Percentiles rank a stretch among this genome's conserved stretches.
These are phyloP conservation scores for Papiliotrema laurentii DNA, from an alignment of 1,284 basidiomycete species.

Conservation along the genomic window DNA sequence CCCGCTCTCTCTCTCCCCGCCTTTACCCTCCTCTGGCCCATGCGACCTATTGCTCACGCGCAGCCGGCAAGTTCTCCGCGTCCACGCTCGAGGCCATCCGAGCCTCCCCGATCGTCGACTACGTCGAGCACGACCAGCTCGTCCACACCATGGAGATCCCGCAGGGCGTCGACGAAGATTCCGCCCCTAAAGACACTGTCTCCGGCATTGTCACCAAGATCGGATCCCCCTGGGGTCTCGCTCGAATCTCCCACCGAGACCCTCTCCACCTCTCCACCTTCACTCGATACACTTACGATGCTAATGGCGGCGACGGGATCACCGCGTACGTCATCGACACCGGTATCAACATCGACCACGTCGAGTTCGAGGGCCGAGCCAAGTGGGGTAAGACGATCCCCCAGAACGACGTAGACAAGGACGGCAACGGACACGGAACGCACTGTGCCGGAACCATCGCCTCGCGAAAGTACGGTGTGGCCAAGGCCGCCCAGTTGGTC, in stretches of 20 bases:
- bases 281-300: conserved; percentile 75
- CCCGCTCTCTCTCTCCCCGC: conserved; percentile 3
- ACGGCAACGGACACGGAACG: conserved; percentile 62
- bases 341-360: conserved; percentile 78
- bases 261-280: conserved; percentile 79
- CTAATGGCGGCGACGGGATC: conserved; percentile 79
- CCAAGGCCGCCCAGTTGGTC: conserved; percentile 82
- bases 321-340: conserved; percentile 66
- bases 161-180: conserved; percentile 37
- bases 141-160: conserved; percentile 63
- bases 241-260: conserved; percentile 85
- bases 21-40: not conserved
- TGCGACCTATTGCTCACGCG: conserved; percentile 47
- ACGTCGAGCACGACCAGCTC: conserved; percentile 88
- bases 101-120: conserved; percentile 82
- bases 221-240: conserved; percentile 91
- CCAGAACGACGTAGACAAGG: conserved; percentile 66
- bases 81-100: conserved; percentile 74
- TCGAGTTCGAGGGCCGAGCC: conserved; percentile 83
- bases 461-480: conserved; percentile 80
- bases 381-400: conserved; percentile 81
- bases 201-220: conserved; percentile 56
- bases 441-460: conserved; percentile 83
- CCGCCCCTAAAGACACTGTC: conserved; percentile 19
- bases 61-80: conserved; percentile 78